Base-by-base conservation (phyloP, 2,329 filamentous ascomycete genomes). In the Emmonsiellopsis sp. region DNA sequence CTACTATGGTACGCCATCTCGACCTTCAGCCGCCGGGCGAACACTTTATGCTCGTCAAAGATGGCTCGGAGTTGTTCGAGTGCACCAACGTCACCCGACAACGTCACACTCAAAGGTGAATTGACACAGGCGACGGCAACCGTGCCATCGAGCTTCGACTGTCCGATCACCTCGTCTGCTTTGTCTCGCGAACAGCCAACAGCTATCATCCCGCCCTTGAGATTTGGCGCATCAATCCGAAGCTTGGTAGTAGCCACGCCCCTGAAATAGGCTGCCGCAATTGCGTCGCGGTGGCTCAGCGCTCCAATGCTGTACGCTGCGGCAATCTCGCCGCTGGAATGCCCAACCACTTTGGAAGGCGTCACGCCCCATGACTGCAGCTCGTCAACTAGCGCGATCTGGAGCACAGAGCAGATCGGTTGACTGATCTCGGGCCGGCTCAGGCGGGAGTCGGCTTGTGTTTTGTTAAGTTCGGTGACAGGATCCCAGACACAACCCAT, bases 291-390 rank as follows among this genome's bases (percentile, higher is more conserved):
- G 9, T n/a, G 13, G 7, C 26, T 53, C 10, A 65, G 34, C 34
- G 46, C 46, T 3, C 57, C 56, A 7, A 49, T 52, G 20, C 53
- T 52, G 47, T 62, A 65, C 4, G 63, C 61, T n/a, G 63, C 63
- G 5, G 57, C 62, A 41, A 66, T 65, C 37, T 66, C 63, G 11
- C 63, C 63, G 5, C 46, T 53, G 2, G 60, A 63, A 53, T 65
- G 63, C 5, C 63, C 58, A 8, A 58, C 46, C 1, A 61, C 60
- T 1, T 51, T 55, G 3, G 44, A 30, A 6, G 62, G 62, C 4
- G 7, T 41, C 32, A 65, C 53, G 1, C 50, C 45, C 54, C 53
- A 62, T 1, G 40, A 51, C 7, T 7, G 2, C 1, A 65, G 40
- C 5, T 61, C 35, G 31, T 62, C 51, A 2, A 64, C 58, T 9